A percentile compares a stretch with the other conserved stretches of the same genome.
These are phyloP conservation scores for Akanthomyces dipterigenus DNA, from an alignment of 2,329 filamentous ascomycete species.

Conservation along the genomic window DNA sequence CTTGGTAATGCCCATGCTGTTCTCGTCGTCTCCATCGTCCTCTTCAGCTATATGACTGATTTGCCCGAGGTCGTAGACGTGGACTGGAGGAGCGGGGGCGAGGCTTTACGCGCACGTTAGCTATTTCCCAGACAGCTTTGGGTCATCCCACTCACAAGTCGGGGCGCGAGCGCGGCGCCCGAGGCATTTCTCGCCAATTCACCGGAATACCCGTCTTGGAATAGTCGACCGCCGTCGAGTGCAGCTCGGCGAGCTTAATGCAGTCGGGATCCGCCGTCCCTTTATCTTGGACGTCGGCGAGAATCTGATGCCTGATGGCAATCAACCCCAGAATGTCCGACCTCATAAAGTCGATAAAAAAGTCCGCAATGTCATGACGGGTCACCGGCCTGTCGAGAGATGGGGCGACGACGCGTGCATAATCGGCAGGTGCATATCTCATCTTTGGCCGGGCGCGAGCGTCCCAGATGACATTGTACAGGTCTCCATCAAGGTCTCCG, in stretches of 20 bases:
- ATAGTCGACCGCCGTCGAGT: constrained; percentile 68
- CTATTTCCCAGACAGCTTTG: not conserved
- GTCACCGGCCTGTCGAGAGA: constrained; percentile 55
- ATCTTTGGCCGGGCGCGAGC: constrained; percentile 34
- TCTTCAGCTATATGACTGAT: constrained; percentile 27
- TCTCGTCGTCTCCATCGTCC: constrained; percentile 28
- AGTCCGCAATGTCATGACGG: constrained; percentile 63
- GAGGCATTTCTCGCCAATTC: constrained; percentile 37
- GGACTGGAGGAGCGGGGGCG: constrained; percentile 37
- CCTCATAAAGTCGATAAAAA: constrained; percentile 74
- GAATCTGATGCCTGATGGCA: constrained; percentile 54
- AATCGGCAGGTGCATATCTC: constrained; percentile 57
- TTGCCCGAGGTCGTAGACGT: constrained; percentile 36
- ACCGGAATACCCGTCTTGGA: constrained; percentile 66
- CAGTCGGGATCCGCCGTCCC: constrained; percentile 53
- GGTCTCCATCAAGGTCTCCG: constrained; percentile 77
- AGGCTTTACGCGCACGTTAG: not conserved
- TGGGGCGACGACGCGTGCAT: constrained; percentile 49
- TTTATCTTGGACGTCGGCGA: constrained; percentile 48
- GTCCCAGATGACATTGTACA: constrained; percentile 77
- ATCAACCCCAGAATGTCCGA: constrained; percentile 62
- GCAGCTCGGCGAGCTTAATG: constrained; percentile 50
- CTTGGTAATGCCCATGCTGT: constrained; percentile 34
- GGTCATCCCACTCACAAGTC: constrained; percentile 43
- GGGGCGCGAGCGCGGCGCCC: constrained; percentile 34